These are phyloP conservation scores for Triangularia setosa DNA, from an alignment of 2,329 filamentous ascomycete genomes.

Conservation along the genomic window DNA sequence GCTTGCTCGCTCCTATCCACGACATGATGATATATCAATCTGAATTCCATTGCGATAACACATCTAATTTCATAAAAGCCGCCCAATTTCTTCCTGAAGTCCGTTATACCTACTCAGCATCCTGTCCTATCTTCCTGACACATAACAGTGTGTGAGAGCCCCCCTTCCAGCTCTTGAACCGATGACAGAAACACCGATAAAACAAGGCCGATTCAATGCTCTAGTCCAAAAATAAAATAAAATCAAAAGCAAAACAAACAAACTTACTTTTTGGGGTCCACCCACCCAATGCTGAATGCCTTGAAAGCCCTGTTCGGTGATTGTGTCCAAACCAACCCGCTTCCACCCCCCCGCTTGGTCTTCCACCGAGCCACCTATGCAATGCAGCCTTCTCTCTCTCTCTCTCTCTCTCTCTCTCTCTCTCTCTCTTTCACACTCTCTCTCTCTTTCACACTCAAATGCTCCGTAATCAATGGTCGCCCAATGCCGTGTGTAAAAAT, in stretches of 20 bases:
- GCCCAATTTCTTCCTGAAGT: neutral
- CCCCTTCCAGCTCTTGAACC: neutral
- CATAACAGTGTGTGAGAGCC: neutral
- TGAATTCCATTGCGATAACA: neutral
- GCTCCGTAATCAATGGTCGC: slow-evolving; percentile 8
- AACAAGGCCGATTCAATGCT: neutral
- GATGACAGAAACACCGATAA: neutral
- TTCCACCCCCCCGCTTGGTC: neutral
- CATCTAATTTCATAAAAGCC: neutral
- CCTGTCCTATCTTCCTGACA: neutral
- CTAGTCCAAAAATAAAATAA: neutral
- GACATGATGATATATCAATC: neutral
- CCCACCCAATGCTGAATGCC: neutral
- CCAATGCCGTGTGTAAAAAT: slow-evolving; percentile 17
- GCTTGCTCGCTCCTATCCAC: too few species aligned
- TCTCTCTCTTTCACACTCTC: neutral
- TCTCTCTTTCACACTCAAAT: neutral
- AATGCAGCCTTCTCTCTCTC: neutral
- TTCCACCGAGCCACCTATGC: neutral
- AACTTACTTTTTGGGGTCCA: neutral
- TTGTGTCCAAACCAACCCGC: neutral
- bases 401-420: too few species aligned
- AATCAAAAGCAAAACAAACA: neutral
- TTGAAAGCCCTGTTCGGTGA: neutral
- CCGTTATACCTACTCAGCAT: neutral